A percentile compares a stretch with the other conserved stretches of the same genome.
phyloP scores from a whole-genome alignment of 2,329 filamentous ascomycete species.

The Sphaceloma murrayae region DNA sequence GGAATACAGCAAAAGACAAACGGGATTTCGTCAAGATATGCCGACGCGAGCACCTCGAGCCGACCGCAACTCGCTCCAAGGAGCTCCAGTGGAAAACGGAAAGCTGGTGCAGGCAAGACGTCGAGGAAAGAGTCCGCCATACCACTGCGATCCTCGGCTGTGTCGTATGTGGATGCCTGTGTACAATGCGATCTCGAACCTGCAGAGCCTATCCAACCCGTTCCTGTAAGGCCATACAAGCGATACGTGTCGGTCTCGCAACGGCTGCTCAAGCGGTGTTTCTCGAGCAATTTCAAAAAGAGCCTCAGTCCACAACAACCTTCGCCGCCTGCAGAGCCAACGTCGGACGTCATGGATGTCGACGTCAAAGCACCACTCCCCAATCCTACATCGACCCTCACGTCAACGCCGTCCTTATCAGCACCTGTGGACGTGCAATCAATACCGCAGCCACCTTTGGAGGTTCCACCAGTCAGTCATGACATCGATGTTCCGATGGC shows the following conservation, averaged over 20 bases:
- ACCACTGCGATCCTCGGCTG: slow-evolving; percentile 2
- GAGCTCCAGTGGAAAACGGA: slow-evolving; percentile 10
- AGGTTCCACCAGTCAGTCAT: neutral
- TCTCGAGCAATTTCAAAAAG: slow-evolving; percentile 24
- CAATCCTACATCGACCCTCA: slow-evolving; percentile 1
- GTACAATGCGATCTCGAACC: slow-evolving; percentile 30
- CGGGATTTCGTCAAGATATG: slow-evolving; percentile 24
- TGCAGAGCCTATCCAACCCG: slow-evolving; percentile 23
- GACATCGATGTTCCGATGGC: slow-evolving; percentile 18
- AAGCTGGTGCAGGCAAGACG: slow-evolving; percentile 8
- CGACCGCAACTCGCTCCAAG: slow-evolving; percentile 11
- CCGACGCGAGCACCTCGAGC: slow-evolving; percentile 24
- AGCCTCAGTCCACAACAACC: slow-evolving; percentile 15
- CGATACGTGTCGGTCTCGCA: slow-evolving; percentile 26
- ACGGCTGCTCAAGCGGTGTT: slow-evolving; percentile 28
- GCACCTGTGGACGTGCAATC: neutral
- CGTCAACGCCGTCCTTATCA: neutral
- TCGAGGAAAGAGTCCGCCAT: slow-evolving; percentile 5
- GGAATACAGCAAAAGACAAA: slow-evolving; percentile 23
- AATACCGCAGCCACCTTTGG: neutral
- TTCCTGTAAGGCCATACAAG: slow-evolving; percentile 20
- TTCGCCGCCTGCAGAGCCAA: slow-evolving; percentile 11
- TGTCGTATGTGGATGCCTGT: slow-evolving; percentile 23
- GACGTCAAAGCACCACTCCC: slow-evolving; percentile 22
- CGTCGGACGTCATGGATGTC: slow-evolving; percentile 20